A percentile compares a stretch with the other conserved stretches of the same genome.
Conservation (phyloP, 148 eudicot species). For the Chenopodium album region DNA sequence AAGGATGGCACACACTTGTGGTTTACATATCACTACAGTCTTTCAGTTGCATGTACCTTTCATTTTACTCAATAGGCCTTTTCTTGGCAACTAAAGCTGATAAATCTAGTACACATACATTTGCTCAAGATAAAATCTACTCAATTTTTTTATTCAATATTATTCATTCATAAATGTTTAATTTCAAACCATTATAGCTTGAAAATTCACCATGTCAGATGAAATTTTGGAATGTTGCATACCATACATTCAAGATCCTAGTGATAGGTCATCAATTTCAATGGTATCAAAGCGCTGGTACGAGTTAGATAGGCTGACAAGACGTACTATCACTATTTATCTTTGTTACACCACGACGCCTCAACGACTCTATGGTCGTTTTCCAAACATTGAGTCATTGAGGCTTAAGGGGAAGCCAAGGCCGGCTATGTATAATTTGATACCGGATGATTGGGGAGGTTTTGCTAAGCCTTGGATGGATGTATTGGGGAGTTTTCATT, state of each 20-base stretch:
- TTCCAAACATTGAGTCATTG: slow-evolving; percentile 54
- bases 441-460: slow-evolving; percentile 85
- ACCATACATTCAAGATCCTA: not conserved
- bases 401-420: slow-evolving; percentile 76
- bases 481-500: slow-evolving; percentile 27
- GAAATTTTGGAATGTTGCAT: not conserved
- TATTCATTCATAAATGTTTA: too few relatives aligned
- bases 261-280: not conserved
- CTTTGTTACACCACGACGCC: slow-evolving; percentile 68
- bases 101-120: too few relatives aligned
- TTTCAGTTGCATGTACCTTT: slow-evolving; percentile 4
- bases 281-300: not conserved
- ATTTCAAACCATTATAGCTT: not conserved
- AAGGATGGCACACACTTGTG: not conserved
- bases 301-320: not conserved
- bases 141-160: too few relatives aligned
- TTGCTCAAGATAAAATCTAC: too few relatives aligned
- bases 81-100: too few relatives aligned
- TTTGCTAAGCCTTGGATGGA: slow-evolving; percentile 55
- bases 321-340: slow-evolving; percentile 55
- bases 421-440: slow-evolving; percentile 74
- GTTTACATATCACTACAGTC: not conserved
- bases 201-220: not conserved
- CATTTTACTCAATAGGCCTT: not conserved
- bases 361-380: slow-evolving; percentile 42